A percentile compares a stretch with the other conserved stretches of the same genome.
These are phyloP conservation scores for Hamigera avellanea DNA, from an alignment of 495 filamentous ascomycete species.

Conservation along the genomic window DNA sequence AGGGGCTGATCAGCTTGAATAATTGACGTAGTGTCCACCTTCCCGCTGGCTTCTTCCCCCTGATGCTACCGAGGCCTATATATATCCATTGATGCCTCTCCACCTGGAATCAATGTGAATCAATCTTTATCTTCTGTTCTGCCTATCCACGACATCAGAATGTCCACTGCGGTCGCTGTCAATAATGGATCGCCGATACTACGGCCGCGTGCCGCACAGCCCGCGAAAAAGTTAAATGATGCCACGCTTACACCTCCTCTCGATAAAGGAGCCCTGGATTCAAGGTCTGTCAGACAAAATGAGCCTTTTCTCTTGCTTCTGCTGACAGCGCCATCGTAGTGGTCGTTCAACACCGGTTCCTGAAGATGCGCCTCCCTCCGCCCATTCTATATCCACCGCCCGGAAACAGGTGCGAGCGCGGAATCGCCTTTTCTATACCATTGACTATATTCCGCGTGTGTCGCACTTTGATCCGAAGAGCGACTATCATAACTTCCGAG, in stretches of 20 bases:
- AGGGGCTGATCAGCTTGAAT: no score
- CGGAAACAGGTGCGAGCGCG: slow-evolving; percentile 77
- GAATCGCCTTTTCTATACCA: slow-evolving; percentile 85
- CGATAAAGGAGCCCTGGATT: slow-evolving; percentile 16
- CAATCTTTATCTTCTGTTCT: no score
- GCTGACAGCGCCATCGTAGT: slow-evolving; percentile 30
- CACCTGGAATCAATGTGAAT: no score
- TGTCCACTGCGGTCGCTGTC: no score
- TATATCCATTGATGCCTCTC: no score
- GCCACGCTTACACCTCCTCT: slow-evolving; percentile 10
- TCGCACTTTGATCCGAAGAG: slow-evolving; percentile 92
- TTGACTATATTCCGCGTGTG: slow-evolving; percentile 83
- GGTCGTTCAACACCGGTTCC: slow-evolving; percentile 83
- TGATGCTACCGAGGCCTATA: no score
- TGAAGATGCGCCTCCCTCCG: slow-evolving; percentile 82
- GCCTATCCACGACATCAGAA: no score
- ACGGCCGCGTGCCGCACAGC: slow-evolving; percentile 22
- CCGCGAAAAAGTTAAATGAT: slow-evolving; percentile 17
- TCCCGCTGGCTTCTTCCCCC: no score
- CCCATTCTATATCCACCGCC: slow-evolving; percentile 70
- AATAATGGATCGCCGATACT: no score
- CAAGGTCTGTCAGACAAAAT: slow-evolving; percentile 22
- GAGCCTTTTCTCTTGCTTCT: no score
- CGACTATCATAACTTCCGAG: slow-evolving; percentile 88
- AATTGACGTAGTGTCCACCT: no score